phyloP scores from a whole-genome alignment of 1,139 yeast genomes.

The Scheffersomyces titani region DNA sequence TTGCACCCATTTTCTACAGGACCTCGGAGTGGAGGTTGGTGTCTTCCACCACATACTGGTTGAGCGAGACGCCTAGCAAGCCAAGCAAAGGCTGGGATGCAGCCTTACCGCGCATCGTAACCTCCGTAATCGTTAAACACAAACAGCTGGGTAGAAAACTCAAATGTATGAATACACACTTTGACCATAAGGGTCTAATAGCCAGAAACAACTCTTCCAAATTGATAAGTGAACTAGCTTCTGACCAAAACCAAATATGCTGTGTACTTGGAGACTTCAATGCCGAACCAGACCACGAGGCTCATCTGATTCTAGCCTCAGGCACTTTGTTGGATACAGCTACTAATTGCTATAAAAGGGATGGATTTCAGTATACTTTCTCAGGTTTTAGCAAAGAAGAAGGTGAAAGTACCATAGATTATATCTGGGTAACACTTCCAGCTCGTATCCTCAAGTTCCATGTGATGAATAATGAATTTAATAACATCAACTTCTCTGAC shows the following conservation, averaged over 20 bases:
- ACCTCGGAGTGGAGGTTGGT: constrained; percentile 31
- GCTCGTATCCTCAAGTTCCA: constrained; percentile 31
- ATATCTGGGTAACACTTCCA: constrained; percentile 28
- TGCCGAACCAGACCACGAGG: constrained; percentile 29
- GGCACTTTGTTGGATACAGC: constrained; percentile 24
- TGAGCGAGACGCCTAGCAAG: constrained; percentile 42
- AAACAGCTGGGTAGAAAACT: constrained; percentile 18
- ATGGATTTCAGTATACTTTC: constrained; percentile 28
- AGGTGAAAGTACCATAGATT: constrained; percentile 24
- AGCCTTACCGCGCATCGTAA: constrained; percentile 12
- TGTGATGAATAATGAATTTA: constrained; percentile 30
- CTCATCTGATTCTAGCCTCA: constrained; percentile 29
- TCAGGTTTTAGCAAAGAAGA: constrained; percentile 39
- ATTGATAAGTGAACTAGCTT: constrained; percentile 34
- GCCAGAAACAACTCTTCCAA: constrained; percentile 34
- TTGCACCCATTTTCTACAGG: constrained; percentile 40
- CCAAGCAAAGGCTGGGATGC: constrained; percentile 33
- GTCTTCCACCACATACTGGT: constrained; percentile 36
- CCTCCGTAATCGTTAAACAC: constrained; percentile 11
- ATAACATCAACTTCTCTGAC: constrained; percentile 37
- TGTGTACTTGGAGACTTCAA: constrained; percentile 41
- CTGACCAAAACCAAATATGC: constrained; percentile 15
- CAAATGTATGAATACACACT: constrained; percentile 44
- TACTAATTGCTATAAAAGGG: constrained; percentile 23
- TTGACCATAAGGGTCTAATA: constrained; percentile 43